Evolutionary conservation across 805 yeast genomes (phyloP), one percentile per base, ranked within the genome.

Genomic region (Schizosaccharomyces japonicus): DNA sequence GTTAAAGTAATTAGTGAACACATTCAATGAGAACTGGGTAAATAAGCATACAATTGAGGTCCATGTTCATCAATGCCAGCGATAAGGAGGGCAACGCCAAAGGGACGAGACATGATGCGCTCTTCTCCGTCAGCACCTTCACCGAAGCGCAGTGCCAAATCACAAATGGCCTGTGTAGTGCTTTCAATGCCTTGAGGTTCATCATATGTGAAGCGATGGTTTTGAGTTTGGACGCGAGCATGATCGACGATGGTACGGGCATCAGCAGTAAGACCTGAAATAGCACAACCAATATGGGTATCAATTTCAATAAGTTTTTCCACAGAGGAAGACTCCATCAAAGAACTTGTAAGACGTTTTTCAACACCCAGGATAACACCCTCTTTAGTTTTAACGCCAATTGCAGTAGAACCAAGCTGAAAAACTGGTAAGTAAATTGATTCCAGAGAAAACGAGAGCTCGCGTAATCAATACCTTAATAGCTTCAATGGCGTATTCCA

Each of bases 161-260:
- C 98, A 63, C 98, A 90, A 17, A 90, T 95, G 0, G 93, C 76
- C 64, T 92, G 99, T 10, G 98, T 85, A 57, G 90, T 74, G 39
- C 93, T 74, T 62, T 90, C 96, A 28, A 87, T 92, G 48, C 80
- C 78, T 57, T 90, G 82, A 47, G 79, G 76, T 64, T 90, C 99
- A 63, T 90, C 87, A 58, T 81, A 90, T 62, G 83, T 80, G 57
- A 90, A 69, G 54, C 77, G 72, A 63, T 90, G 98, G 55, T 85
- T 83, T 54, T 85, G 47, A 6, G 70, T 60, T 59, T 66, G 74
- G 21, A 83, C 94, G 57, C 98, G 72, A 17, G 99, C 98, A 59
- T 90, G 99, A 61, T 92, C 96, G 58, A 90, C 84, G 94, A 90
- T 84, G 29, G 94, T 81, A 58, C 96, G 73, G 15, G 99, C 99